A percentile compares a stretch with the other conserved stretches of the same genome.
Evolutionary conservation across 208 protist species (phyloP).

Genomic region (Polymyxa betae): DNA sequence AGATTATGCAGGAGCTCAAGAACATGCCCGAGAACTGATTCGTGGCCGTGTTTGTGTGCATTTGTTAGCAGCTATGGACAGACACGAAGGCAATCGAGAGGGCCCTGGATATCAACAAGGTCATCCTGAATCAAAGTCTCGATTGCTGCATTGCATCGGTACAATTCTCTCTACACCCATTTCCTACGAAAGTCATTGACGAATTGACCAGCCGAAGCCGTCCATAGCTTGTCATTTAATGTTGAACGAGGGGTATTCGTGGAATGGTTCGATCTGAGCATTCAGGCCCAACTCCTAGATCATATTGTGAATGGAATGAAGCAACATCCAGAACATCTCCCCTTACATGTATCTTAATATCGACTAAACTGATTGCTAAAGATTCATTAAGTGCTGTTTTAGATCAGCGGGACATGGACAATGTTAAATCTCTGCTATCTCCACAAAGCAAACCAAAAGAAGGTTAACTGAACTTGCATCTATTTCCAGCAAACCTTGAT

Average conservation of each 20-base stretch:
- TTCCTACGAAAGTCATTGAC: not conserved
- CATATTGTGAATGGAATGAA: not conserved
- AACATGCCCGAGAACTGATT: not conserved
- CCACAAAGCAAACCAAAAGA: not conserved
- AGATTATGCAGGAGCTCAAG: not conserved
- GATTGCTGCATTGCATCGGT: not conserved
- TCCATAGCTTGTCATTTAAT: not conserved
- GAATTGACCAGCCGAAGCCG: not conserved
- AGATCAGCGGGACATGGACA: not conserved
- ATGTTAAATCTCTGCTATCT: not conserved
- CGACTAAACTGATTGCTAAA: no score
- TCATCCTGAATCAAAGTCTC: not conserved
- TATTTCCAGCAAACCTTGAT: no score
- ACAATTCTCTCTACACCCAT: not conserved
- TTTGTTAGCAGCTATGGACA: not conserved
- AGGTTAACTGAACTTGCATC: no score
- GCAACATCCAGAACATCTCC: not conserved
- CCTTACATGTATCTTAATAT: no score
- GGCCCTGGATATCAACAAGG: not conserved
- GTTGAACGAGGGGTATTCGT: not conserved
- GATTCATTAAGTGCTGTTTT: no score
- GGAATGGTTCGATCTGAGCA: not conserved
- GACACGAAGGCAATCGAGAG: not conserved
- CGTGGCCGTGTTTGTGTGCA: not conserved
- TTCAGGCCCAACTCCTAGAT: not conserved